Conservation (phyloP, 208 protist species). For the Tritrichomonas foetus region DNA sequence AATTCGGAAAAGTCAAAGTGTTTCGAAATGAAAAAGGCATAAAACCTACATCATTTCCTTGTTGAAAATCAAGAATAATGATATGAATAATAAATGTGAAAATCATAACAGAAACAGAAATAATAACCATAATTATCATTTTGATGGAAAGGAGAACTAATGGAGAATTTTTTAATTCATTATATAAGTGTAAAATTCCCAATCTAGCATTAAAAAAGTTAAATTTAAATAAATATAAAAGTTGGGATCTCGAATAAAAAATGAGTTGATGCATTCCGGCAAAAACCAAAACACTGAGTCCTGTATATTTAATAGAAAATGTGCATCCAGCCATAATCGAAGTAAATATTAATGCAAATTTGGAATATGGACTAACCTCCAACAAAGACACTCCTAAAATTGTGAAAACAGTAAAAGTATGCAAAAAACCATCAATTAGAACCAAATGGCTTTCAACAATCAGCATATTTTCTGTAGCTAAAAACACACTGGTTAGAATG, state of each 20-base stretch:
- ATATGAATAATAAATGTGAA: conserved; percentile 1
- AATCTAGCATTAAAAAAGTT: not conserved
- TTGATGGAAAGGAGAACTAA: not conserved
- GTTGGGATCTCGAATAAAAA: not conserved
- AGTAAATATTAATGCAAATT: not conserved
- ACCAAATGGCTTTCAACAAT: not conserved
- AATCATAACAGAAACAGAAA: not conserved
- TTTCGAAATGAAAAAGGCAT: not conserved
- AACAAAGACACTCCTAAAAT: not conserved
- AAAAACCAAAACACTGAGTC: not conserved
- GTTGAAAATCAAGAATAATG: not conserved
- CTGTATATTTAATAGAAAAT: conserved; percentile 2
- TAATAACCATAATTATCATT: not conserved
- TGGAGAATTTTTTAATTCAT: not conserved
- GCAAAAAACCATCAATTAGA: conserved; percentile 11
- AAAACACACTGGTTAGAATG: not conserved
- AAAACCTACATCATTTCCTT: too few relatives aligned
- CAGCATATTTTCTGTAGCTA: not conserved
- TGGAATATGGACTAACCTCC: not conserved
- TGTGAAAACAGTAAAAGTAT: not conserved
- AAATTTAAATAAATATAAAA: not conserved
- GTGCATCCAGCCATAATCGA: not conserved
- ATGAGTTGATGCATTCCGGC: not conserved
- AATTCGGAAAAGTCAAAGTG: not conserved
- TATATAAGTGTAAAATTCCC: not conserved